These are phyloP conservation scores for Trichosphaerium sp. DNA, from an alignment of 78 protist genomes.

Conservation along the genomic window DNA sequence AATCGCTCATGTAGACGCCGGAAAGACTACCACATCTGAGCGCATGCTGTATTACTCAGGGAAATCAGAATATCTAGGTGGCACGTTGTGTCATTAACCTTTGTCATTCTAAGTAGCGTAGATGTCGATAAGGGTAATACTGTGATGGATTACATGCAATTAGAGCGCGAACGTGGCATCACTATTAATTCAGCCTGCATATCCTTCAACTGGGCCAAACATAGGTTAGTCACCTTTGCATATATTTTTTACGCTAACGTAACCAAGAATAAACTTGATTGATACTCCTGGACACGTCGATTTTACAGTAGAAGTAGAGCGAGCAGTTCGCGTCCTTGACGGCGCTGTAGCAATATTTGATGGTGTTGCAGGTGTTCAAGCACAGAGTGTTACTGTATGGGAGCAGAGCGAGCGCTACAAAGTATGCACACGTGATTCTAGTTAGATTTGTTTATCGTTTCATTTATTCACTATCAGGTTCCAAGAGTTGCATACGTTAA, in stretches of 20 bases:
- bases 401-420: conserved; percentile 29
- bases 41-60: conserved; percentile 83
- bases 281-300: conserved; percentile 99
- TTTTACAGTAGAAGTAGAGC: conserved; percentile 86
- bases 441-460: background rate
- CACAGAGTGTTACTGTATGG: conserved; percentile 77
- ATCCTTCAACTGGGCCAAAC: conserved; percentile 59
- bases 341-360: conserved; percentile 77
- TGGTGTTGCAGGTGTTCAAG: conserved; percentile 85
- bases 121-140: conserved; percentile 86
- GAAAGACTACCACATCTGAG: conserved; percentile 88
- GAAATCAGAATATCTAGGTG: conserved; percentile 7
- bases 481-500: conserved; percentile 81
- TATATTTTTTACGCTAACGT: background rate
- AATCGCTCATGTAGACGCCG: conserved; percentile 93
- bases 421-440: background rate
- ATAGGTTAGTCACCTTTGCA: background rate
- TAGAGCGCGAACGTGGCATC: conserved; percentile 88
- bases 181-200: conserved; percentile 80
- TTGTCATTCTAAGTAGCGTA: conserved; percentile 16
- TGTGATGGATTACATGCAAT: conserved; percentile 73
- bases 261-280: conserved; percentile 69
- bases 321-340: conserved; percentile 73
- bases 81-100: background rate
- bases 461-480: conserved; percentile 37